Evolutionary conservation across 495 filamentous ascomycete species (phyloP).

Genomic region (Trypethelium eluteriae): DNA sequence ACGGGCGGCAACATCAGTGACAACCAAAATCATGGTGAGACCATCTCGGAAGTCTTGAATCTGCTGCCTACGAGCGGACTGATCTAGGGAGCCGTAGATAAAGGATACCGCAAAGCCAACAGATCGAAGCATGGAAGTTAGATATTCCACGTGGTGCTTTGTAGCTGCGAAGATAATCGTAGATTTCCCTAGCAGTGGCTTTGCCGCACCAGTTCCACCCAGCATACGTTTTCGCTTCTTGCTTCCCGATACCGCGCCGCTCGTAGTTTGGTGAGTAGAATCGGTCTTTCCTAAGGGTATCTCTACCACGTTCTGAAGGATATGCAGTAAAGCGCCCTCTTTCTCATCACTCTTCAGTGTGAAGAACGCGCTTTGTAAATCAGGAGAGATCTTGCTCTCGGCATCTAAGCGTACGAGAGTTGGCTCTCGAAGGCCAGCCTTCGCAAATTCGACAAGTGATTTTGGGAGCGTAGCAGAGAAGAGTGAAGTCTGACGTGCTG

Average conservation of each 20-base stretch:
- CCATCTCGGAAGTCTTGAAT: conserved; percentile 81
- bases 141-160: conserved; percentile 96
- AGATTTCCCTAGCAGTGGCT: conserved; percentile 66
- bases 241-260: conserved; percentile 31
- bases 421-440: conserved; percentile 86
- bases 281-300: conserved; percentile 74
- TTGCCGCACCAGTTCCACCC: conserved; percentile 40
- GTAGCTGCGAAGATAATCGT: conserved; percentile 93
- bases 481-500: conserved; percentile 77
- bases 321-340: conserved; percentile 81
- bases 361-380: conserved; percentile 89
- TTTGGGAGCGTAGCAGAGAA: conserved; percentile 94
- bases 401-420: conserved; percentile 80
- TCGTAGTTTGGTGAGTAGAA: conserved; percentile 35
- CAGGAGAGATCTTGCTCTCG: conserved; percentile 90
- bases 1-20: conserved; percentile 92
- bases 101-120: conserved; percentile 85
- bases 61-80: conserved; percentile 82
- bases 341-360: conserved; percentile 85
- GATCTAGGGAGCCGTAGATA: conserved; percentile 87
- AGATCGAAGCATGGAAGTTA: conserved; percentile 60
- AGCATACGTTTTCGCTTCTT: conserved; percentile 46
- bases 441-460: conserved; percentile 88
- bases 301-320: conserved; percentile 84
- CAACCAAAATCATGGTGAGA: conserved; percentile 82